These are phyloP conservation scores for Sedum album DNA, from an alignment of 164 flowering plant species.

Conservation along the genomic window DNA sequence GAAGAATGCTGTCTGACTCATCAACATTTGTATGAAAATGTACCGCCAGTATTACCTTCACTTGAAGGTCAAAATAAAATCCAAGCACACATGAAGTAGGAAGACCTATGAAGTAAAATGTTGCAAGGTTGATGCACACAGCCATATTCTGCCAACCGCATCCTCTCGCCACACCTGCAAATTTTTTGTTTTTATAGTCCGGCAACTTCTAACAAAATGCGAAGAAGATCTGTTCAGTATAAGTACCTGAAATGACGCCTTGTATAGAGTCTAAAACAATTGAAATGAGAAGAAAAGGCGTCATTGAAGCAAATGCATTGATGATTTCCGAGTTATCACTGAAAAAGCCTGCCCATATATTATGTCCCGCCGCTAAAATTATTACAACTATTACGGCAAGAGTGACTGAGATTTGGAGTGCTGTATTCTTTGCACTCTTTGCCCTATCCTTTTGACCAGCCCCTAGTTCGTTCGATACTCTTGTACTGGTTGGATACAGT, in stretches of 20 bases:
- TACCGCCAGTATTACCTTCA: constrained; percentile 28
- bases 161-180: constrained; percentile 79
- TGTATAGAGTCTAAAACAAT: constrained; percentile 56
- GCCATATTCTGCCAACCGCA: constrained; percentile 93
- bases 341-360: constrained; percentile 65
- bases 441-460: constrained; percentile 52
- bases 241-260: constrained; percentile 67
- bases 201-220: no score
- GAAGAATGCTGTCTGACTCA: not conserved
- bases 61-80: constrained; percentile 36
- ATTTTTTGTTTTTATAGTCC: not conserved
- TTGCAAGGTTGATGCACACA: constrained; percentile 53
- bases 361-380: constrained; percentile 48
- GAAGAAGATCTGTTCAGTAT: not conserved
- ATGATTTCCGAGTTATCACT: constrained; percentile 40
- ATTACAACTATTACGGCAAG: constrained; percentile 38
- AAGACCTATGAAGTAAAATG: constrained; percentile 67
- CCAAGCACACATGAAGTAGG: constrained; percentile 55
- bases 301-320: constrained; percentile 42
- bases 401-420: constrained; percentile 46
- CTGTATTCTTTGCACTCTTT: constrained; percentile 55
- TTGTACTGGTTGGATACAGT: constrained; percentile 40
- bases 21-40: not conserved
- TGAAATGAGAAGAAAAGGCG: constrained; percentile 58
- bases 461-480: constrained; percentile 88